Evolutionary conservation across 2,329 filamentous ascomycete genomes (phyloP), one percentile per base, ranked within the genome.

Genomic region (Xylariales sp.): DNA sequence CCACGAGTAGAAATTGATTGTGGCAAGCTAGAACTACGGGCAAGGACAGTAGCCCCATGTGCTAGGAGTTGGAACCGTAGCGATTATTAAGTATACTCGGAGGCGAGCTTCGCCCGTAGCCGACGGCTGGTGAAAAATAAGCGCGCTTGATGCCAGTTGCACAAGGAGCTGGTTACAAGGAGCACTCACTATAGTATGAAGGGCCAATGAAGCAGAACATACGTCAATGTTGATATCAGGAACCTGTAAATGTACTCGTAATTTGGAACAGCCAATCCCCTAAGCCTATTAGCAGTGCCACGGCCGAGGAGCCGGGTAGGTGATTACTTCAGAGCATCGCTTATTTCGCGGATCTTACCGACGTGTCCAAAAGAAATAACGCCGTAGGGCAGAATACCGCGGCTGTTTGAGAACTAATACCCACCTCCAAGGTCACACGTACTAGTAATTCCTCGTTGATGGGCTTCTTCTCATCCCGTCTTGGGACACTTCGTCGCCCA

Each of bases 71-170:
- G 30, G 18, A 41, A 54, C 16, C 39, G 53, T 54, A 52, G 45
- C 43, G 41, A 18, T 32, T 1, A 18, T 23, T 12, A 18, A 14
- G 30, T 14, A 16, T 23, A 14, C 30, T 49, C 32, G 7, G 36
- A 39, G 18, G n/a, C n/a, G 14, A 46, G 41, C 32, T 18, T 6
- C n/a, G 12, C 14, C 28, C 9, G 12, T 23, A 23, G 23, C 23
- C 23, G 23, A 23, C 23, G 23, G 23, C 28, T 64, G 39, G 55
- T 18, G 8, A 62, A 14, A 43, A 34, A 16, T 54, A 58, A 58
- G 41, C 62, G 57, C 52, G 36, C 43, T 53, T 45, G 63, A 54
- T 43, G n/a, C 43, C n/a, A 12, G 16, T 48, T 61, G 56, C 52
- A 45, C 43, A 60, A 46, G 60, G 18, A 50, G 49, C 7, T 43